phyloP scores from a whole-genome alignment of 495 filamentous ascomycete genomes.

The Usnea hakonensis region DNA sequence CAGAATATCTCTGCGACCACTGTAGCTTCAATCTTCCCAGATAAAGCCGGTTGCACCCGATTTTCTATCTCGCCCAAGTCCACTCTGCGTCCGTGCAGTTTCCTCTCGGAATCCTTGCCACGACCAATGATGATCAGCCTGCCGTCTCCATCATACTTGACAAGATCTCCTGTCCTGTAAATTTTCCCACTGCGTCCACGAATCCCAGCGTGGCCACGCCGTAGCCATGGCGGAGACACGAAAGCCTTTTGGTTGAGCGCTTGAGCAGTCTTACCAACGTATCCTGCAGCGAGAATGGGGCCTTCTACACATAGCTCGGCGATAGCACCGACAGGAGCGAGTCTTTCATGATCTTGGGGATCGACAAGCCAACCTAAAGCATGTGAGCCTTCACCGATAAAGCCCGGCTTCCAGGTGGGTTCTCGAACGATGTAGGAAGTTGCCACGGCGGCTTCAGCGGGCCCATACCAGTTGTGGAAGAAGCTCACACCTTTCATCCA shows the following conservation, averaged over 20 bases:
- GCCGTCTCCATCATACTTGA: no score
- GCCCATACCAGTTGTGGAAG: slow-evolving; percentile 51
- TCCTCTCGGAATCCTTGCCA: no score
- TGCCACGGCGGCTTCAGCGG: slow-evolving; percentile 34
- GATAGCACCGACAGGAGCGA: slow-evolving; percentile 34
- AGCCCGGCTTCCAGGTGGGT: slow-evolving; percentile 11
- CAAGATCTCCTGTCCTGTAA: no score
- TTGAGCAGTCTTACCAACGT: slow-evolving; percentile 34
- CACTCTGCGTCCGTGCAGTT: no score
- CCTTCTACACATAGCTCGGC: slow-evolving; percentile 39
- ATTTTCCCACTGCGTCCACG: no score
- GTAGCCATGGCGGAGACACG: slow-evolving; percentile 22
- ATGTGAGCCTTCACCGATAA: slow-evolving; percentile 20
- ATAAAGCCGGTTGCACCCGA: no score
- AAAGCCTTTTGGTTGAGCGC: no score
- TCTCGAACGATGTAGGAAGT: slow-evolving; percentile 12
- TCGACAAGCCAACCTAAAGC: slow-evolving; percentile 34
- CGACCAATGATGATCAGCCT: no score
- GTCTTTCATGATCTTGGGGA: slow-evolving; percentile 25
- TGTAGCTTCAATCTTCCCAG: no score
- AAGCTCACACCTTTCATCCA: slow-evolving; percentile 41
- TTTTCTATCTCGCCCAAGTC: no score
- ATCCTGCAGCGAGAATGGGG: slow-evolving; percentile 29
- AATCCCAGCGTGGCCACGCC: no score
- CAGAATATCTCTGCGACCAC: no score